Base-by-base conservation (phyloP, 192 early-diverging fungal genomes). In the Rhizophagus prolifer region DNA sequence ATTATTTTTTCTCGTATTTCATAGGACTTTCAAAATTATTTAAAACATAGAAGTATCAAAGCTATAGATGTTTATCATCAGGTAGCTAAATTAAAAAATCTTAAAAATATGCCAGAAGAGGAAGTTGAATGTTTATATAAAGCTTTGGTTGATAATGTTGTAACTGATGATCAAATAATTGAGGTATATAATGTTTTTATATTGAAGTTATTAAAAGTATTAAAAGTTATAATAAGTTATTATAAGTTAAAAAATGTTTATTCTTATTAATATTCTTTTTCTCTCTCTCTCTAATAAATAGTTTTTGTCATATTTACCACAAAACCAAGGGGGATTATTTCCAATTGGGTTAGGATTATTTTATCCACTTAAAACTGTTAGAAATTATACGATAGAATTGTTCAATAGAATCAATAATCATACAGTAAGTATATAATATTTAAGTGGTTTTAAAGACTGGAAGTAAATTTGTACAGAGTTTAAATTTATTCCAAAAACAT, bases 271-370 rank as follows among this genome's bases (percentile, higher is more conserved):
- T 47, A 59, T 26, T 34, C 5, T 1, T n/a, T 36, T 34, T 31
- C 31, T 34, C 21, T 26, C 31, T 31, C 3, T 59, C 38, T 19
- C 2, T 44, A 14, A 64, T 28, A 70, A 41, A 66, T 21, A 89
- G 89, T 86, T 93, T 77, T 70, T 97, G 67, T 88, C 92, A 0
- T 83, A 86, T 74, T 77, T 95, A 31, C 94, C 95, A 31, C 89
- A 93, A 64, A 89, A 89, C 68, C 89, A 93, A 78, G 95, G 95
- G 16, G 94, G 95, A 14, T 79, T 95, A 65, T 87, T 90, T 70
- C 92, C 92, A 50, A 77, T 97, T n/a, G 92, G 92, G 21, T 84
- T 87, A 44, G 95, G 95, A 8, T 85, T 96, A 62, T 95, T 93
- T 80, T 91, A 94, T 76, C 90, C 91, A 8, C 83, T 91, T 25